Conservation (phyloP, 352 stramenopile genomes). For the Phytophthora cactorum region DNA sequence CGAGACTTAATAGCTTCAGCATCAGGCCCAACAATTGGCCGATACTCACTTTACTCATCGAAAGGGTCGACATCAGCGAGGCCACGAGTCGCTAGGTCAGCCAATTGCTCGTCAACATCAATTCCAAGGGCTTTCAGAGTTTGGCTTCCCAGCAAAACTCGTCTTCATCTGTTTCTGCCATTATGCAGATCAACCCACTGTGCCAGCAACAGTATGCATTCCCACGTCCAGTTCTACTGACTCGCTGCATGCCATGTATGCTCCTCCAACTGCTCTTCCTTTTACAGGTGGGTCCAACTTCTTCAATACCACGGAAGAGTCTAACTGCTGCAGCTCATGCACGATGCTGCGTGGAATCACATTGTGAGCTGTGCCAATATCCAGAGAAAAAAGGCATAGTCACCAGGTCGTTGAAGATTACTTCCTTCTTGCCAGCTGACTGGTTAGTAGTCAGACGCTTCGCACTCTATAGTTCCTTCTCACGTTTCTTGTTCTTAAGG, state of each 20-base stretch:
- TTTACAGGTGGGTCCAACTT: not conserved
- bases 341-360: conserved; percentile 8
- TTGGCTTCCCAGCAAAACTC: not conserved
- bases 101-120: conserved; percentile 9
- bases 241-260: not conserved
- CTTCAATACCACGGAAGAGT: not conserved
- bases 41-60: conserved; percentile 7
- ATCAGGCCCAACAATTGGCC: not conserved
- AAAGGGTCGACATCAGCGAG: conserved; percentile 2
- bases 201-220: not conserved
- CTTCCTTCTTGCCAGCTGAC: not conserved
- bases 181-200: not conserved
- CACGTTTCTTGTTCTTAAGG: not conserved
- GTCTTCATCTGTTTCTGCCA: not conserved
- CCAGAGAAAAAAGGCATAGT: not conserved
- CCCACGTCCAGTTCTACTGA: not conserved
- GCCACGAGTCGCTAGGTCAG: conserved; percentile 1
- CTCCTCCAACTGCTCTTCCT: not conserved
- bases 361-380: conserved; percentile 5
- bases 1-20: not conserved
- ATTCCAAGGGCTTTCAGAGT: conserved; percentile 9
- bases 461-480: not conserved
- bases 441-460: not conserved
- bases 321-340: not conserved
- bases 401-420: conserved; percentile 6